phyloP scores from a whole-genome alignment of 192 early-diverging fungal species.

The Entomortierella chlamydospora region DNA sequence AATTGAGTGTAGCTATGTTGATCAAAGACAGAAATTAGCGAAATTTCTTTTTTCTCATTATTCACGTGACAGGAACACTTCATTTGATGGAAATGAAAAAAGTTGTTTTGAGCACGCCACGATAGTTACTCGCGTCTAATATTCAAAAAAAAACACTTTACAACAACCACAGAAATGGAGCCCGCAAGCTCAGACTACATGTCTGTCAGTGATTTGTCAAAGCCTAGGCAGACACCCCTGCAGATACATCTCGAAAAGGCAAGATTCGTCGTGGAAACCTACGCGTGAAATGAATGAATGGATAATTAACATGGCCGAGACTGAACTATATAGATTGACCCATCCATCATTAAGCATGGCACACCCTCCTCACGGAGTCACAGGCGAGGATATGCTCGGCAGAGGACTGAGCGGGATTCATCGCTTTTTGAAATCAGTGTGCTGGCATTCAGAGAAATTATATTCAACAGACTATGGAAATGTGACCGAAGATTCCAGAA shows the following conservation, averaged over 20 bases:
- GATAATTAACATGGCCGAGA: no score
- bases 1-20: no score
- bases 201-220: constrained; percentile 32
- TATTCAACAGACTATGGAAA: constrained; percentile 40
- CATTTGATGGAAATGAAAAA: no score
- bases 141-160: no score
- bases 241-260: constrained; percentile 38
- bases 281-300: not conserved
- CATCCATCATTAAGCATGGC: constrained; percentile 29
- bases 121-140: no score
- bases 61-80: no score
- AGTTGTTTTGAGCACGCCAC: no score
- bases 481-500: constrained; percentile 23
- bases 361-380: constrained; percentile 19
- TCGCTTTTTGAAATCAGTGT: constrained; percentile 34
- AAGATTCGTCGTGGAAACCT: not conserved
- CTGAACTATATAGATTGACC: constrained; percentile 42
- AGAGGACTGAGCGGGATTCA: not conserved
- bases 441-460: constrained; percentile 44
- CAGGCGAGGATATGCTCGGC: constrained; percentile 24
- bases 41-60: no score
- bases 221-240: constrained; percentile 18
- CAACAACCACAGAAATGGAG: constrained; percentile 12
- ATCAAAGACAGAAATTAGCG: no score
- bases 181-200: constrained; percentile 30